Conservation (phyloP, 805 yeast genomes). For the Yarrowia sp. region DNA sequence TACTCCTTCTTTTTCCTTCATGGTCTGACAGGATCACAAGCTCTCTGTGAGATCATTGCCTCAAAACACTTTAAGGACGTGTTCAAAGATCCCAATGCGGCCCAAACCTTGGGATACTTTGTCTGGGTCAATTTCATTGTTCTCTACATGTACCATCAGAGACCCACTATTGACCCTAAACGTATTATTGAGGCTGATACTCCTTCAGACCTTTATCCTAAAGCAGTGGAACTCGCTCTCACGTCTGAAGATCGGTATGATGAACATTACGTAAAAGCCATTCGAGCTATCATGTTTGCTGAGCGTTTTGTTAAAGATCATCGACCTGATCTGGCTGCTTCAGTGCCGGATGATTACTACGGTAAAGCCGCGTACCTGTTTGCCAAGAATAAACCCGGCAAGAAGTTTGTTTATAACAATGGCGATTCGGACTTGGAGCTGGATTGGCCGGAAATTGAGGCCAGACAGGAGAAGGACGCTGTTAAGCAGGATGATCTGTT, state of each 20-base stretch:
- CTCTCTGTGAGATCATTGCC: slow-evolving; percentile 31
- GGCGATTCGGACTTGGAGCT: background rate
- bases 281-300: slow-evolving; percentile 32
- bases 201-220: slow-evolving; percentile 29
- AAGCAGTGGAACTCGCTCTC: slow-evolving; percentile 31
- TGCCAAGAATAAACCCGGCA: slow-evolving; percentile 22
- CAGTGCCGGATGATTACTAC: slow-evolving; percentile 29
- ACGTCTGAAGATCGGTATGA: slow-evolving; percentile 29
- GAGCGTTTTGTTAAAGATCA: slow-evolving; percentile 29
- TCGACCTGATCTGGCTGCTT: background rate
- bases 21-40: slow-evolving; percentile 37
- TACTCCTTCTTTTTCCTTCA: slow-evolving; percentile 38
- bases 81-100: slow-evolving; percentile 28
- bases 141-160: slow-evolving; percentile 30
- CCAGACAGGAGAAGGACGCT: background rate
- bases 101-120: slow-evolving; percentile 23
- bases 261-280: slow-evolving; percentile 32
- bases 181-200: slow-evolving; percentile 27
- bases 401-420: slow-evolving; percentile 3
- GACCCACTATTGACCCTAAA: slow-evolving; percentile 30
- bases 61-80: slow-evolving; percentile 23
- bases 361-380: slow-evolving; percentile 31
- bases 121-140: slow-evolving; percentile 30
- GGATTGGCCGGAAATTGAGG: background rate
- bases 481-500: background rate